Base-by-base conservation (phyloP, 1,284 basidiomycete genomes). In the Agroathelia rolfsii region DNA sequence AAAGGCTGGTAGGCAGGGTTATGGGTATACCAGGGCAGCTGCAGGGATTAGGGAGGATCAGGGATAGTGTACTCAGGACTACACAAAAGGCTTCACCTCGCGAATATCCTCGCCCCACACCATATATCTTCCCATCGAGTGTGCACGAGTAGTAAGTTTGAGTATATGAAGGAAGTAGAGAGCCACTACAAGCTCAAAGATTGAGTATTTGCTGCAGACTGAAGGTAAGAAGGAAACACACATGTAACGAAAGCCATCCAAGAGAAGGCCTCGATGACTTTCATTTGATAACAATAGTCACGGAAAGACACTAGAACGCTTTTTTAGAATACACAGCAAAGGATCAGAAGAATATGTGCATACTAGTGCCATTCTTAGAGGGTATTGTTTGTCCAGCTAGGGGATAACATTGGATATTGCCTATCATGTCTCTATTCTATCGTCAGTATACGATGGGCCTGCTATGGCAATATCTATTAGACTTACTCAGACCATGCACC, bases 221-320 rank as follows among this genome's bases (percentile, higher is more conserved):
- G n/a, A 48, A 34, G 39, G 59, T 38, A 28, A 62, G 53, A 25
- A 61, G 34, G 56, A 47, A 11, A 66, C 76, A 30, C 46, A 63
- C 74, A 72, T 29, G 75, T 47, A 34, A 61, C 61, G 46, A 85
- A 85, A 34, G 71, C 58, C 48, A 71, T 62, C 82, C 83, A 86
- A 1, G 82, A 84, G 50, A 85, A 74, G 1, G 77, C 80, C 44
- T 83, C 69, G 23, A 82, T 64, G 34, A 76, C 72, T 51, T 78
- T 82, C 73, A 83, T 80, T 47, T 83, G 69, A 50, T 81, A 78
- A 51, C 82, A 86, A 41, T 69, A 83, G 14, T 57, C 50, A 43
- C 59, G 59, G 3, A 56, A 55, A 31, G 66, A 67, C 39, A 73
- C 82, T 86, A 34, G n/a, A 30, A 24, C 19, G 19, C 25, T 32